phyloP scores from a whole-genome alignment of 2,329 filamentous ascomycete species.

The Penicillium corylophilum region DNA sequence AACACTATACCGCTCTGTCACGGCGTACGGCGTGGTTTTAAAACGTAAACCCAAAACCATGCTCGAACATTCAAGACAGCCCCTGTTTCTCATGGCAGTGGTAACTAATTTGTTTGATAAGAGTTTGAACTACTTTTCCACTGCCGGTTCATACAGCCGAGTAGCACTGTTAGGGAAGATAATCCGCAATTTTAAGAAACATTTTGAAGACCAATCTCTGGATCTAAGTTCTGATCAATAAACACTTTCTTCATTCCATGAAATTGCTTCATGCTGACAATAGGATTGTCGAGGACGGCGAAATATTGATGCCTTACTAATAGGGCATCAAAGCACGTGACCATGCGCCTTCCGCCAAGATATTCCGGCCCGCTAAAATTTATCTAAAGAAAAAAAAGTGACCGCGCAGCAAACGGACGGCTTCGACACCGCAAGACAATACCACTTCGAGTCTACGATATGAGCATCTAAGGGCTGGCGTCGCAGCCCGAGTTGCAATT shows the following conservation, averaged over 20 bases:
- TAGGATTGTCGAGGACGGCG: background rate
- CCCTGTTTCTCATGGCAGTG: background rate
- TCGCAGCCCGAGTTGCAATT: slow-evolving; percentile 14
- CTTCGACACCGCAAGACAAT: slow-evolving; percentile 17
- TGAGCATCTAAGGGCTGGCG: slow-evolving; percentile 24
- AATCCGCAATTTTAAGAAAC: background rate
- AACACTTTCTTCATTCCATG: background rate
- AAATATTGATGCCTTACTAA: slow-evolving; percentile 1
- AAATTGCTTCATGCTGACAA: background rate
- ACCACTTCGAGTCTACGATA: slow-evolving; percentile 11
- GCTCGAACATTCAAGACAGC: background rate
- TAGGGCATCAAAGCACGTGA: slow-evolving; percentile 14
- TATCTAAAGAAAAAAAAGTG: slow-evolving; percentile 31
- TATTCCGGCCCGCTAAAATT: slow-evolving; percentile 31
- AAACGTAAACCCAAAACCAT: background rate
- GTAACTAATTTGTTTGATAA: background rate
- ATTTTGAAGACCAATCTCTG: too few species aligned
- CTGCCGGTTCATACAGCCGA: background rate
- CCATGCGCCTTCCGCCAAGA: slow-evolving; percentile 16
- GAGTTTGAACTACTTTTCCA: background rate
- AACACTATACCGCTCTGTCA: background rate
- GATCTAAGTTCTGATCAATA: too few species aligned
- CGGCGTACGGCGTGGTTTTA: background rate
- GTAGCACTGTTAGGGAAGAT: background rate
- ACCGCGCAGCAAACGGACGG: slow-evolving; percentile 21